Base-by-base conservation (phyloP, 2,329 filamentous ascomycete species). In the Nannizzia gypsea region DNA sequence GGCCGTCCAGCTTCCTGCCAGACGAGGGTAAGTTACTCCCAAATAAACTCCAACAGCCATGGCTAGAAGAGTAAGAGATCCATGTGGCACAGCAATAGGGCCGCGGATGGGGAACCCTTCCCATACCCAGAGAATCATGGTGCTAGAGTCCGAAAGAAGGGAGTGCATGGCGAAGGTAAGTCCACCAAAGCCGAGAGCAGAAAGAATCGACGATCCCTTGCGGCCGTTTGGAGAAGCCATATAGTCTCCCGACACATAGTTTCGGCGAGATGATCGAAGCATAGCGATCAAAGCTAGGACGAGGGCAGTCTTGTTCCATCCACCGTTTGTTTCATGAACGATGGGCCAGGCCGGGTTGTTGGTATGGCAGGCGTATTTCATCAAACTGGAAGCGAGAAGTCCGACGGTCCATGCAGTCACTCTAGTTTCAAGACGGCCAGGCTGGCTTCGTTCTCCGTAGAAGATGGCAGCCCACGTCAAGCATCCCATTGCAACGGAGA, bases 51-150 rank as follows among this genome's bases (percentile, higher is more conserved):
- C 93, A 44, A 80, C 76, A 28, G 88, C 89, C 93, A 99, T 99
- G 61, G 86, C 86, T 59, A 88, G 81, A 58, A 96, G 83, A 1
- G 90, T 96, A 71, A 87, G 83, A 67, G 89, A 90, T 59, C 91
- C 93, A 68, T 97, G 90, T n/a, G 90, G 90, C 55, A 86, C 90
- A 63, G 90, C 84, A 56, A 93, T 83, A 1, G 93, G 93, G 5
- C 93, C 93, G 56, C 88, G 84, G 44, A 97, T 83, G 13, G 93
- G 93, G 68, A 88, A 99, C 5, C 93, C 93, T 67, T 96, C 90
- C 93, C 93, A 99, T 2, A 90, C 90, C 93, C 93, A 99, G 15
- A 91, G 81, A 61, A 97, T 96, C 90, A 99, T 97, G 59, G 93
- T 99, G 77, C 93, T 97, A 0, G 91, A 95, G 71, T 99, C 93